A percentile compares a stretch with the other conserved stretches of the same genome.
Evolutionary conservation across 2,329 filamentous ascomycete species (phyloP).

Genomic region (Botrytis porri): DNA sequence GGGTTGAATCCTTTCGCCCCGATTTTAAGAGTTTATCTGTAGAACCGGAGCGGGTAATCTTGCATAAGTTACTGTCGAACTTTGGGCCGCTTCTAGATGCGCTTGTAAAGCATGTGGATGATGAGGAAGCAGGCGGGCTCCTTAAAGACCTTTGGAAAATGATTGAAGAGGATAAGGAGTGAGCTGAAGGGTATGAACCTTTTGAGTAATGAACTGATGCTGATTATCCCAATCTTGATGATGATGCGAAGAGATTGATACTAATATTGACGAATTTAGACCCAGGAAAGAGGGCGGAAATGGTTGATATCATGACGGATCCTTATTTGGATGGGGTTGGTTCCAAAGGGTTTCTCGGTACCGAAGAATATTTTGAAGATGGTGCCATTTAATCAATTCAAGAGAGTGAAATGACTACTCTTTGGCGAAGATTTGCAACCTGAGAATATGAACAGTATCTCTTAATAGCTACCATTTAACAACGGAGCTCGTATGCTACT

Average conservation of each 20-base stretch:
- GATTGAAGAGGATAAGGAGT: conserved; percentile 22
- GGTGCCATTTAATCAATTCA: neutral
- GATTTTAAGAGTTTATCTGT: conserved; percentile 30
- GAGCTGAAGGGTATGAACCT: conserved; percentile 25
- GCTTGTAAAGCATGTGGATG: conserved; percentile 32
- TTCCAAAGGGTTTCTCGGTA: conserved; percentile 1
- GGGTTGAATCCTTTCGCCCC: conserved; percentile 31
- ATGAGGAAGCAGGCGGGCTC: conserved; percentile 32
- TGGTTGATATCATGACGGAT: conserved; percentile 22
- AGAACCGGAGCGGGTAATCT: conserved; percentile 35
- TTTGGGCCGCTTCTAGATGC: conserved; percentile 35
- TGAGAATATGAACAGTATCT: neutral
- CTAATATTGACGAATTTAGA: conserved; percentile 37
- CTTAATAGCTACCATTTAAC: neutral
- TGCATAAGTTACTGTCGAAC: conserved; percentile 35
- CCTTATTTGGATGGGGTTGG: conserved; percentile 20
- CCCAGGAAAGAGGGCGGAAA: conserved; percentile 33
- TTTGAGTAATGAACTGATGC: conserved; percentile 36
- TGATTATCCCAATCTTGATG: conserved; percentile 36
- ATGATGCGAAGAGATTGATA: conserved; percentile 35
- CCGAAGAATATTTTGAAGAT: neutral
- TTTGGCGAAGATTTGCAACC: neutral
- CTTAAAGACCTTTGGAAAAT: conserved; percentile 24
- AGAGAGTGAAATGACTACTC: neutral
- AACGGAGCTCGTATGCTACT: neutral